Conservation (phyloP, 106 monocot species). For the Dendrobium chrysotoxum region DNA sequence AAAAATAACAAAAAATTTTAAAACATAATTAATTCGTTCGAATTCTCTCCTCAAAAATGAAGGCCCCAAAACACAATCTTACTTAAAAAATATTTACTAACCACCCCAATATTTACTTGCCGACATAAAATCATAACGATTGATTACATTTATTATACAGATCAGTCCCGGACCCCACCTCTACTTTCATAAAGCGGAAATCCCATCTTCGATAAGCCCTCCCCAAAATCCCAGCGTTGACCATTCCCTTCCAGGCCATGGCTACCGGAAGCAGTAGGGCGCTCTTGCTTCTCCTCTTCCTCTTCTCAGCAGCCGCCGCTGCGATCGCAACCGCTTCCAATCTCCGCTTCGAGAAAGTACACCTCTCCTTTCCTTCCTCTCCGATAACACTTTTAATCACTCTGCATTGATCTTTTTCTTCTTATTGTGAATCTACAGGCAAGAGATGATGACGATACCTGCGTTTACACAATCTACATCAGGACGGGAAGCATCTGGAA, state of each 20-base stretch:
- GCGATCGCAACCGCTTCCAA: background rate
- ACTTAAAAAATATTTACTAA: too few species aligned
- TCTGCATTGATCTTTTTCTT: background rate
- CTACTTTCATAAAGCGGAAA: background rate
- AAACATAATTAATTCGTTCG: too few species aligned
- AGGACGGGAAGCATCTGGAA: slow-evolving; percentile 59
- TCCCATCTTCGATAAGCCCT: background rate
- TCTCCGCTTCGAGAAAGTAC: background rate
- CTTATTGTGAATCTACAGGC: background rate
- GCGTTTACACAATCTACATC: slow-evolving; percentile 89
- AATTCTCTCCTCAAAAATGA: too few species aligned
- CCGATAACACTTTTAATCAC: background rate
- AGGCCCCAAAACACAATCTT: too few species aligned
- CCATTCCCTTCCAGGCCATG: background rate
- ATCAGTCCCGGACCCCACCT: background rate
- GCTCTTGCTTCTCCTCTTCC: slow-evolving; percentile 7
- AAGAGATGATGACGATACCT: slow-evolving; percentile 22
- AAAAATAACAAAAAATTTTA: too few species aligned
- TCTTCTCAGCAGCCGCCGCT: slow-evolving; percentile 10
- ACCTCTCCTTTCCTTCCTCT: background rate
- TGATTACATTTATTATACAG: too few species aligned
- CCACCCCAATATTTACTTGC: too few species aligned
- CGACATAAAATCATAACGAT: too few species aligned
- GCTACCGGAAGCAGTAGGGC: background rate
- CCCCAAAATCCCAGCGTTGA: background rate